These are phyloP conservation scores for Paraphaeosphaeria sporulosa DNA, from an alignment of 2,329 filamentous ascomycete genomes.

Conservation along the genomic window DNA sequence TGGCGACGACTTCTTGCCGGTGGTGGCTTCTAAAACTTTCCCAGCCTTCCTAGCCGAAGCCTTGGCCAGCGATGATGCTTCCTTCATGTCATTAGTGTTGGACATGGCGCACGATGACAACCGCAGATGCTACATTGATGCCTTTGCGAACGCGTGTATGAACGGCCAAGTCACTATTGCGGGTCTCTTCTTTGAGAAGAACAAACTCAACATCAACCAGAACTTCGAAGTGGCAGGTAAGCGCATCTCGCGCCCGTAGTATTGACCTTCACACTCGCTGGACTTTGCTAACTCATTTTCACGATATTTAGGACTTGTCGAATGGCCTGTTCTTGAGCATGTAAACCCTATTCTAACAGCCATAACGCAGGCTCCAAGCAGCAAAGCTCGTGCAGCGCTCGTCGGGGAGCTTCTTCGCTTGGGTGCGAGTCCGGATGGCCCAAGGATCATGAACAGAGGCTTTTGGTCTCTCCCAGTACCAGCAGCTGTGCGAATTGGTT, in stretches of 20 bases:
- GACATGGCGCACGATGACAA: background rate
- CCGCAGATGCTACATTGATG: background rate
- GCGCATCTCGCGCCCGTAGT: background rate
- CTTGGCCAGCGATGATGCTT: background rate
- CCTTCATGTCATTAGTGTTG: background rate
- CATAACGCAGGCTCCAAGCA: background rate
- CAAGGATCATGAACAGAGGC: background rate
- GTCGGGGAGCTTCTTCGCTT: background rate
- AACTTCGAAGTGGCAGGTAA: background rate
- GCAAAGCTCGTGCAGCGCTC: background rate
- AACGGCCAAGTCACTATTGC: background rate
- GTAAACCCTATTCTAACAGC: background rate
- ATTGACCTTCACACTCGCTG: background rate
- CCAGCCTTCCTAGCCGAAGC: background rate
- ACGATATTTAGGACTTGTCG: too few species aligned
- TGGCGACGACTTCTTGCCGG: too few species aligned
- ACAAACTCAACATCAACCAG: background rate
- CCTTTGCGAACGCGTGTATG: background rate
- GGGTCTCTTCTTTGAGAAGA: background rate
- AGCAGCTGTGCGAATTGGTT: background rate
- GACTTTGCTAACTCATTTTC: background rate
- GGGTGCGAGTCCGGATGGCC: background rate
- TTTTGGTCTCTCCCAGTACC: background rate
- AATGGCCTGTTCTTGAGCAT: too few species aligned
- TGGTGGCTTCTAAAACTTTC: too few species aligned